A percentile compares a stretch with the other conserved stretches of the same genome.
Evolutionary conservation across 208 protist species (phyloP).

Genomic region (Trichomonas tenax): DNA sequence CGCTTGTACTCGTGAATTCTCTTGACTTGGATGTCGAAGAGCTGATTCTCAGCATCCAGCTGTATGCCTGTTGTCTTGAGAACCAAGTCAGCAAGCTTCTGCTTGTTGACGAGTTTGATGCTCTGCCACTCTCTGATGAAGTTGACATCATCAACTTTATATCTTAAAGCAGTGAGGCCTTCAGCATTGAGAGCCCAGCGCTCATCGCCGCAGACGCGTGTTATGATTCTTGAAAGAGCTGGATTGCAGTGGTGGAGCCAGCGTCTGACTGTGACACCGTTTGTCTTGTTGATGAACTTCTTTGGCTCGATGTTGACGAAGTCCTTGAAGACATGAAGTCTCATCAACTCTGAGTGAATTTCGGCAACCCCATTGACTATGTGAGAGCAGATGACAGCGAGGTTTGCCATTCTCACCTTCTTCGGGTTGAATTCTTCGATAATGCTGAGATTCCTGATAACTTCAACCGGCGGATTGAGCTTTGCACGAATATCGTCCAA

Average conservation of each 20-base stretch:
- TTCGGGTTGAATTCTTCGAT: constrained; percentile 52
- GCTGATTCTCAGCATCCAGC: background rate
- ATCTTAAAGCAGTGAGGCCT: background rate
- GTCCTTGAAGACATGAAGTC: constrained; percentile 43
- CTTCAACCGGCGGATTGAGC: background rate
- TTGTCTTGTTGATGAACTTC: constrained; percentile 65
- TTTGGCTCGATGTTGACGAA: constrained; percentile 55
- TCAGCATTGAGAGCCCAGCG: background rate
- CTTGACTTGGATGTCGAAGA: constrained; percentile 65
- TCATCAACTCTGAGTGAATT: constrained; percentile 60
- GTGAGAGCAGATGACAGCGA: constrained; percentile 57
- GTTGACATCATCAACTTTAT: background rate
- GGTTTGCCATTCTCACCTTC: constrained; percentile 49
- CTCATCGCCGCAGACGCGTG: background rate
- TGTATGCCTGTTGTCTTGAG: background rate
- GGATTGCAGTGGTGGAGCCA: constrained; percentile 55
- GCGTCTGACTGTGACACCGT: constrained; percentile 63
- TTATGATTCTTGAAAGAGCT: background rate
- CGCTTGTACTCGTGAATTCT: constrained; percentile 74
- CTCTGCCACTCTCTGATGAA: background rate
- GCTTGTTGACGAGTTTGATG: background rate
- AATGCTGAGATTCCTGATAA: constrained; percentile 39
- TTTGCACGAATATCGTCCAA: constrained; percentile 30
- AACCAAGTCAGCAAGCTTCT: background rate
- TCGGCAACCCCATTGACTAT: constrained; percentile 62